phyloP scores from a whole-genome alignment of 768 basidiomycete species.

The Austroboletus festivus region DNA sequence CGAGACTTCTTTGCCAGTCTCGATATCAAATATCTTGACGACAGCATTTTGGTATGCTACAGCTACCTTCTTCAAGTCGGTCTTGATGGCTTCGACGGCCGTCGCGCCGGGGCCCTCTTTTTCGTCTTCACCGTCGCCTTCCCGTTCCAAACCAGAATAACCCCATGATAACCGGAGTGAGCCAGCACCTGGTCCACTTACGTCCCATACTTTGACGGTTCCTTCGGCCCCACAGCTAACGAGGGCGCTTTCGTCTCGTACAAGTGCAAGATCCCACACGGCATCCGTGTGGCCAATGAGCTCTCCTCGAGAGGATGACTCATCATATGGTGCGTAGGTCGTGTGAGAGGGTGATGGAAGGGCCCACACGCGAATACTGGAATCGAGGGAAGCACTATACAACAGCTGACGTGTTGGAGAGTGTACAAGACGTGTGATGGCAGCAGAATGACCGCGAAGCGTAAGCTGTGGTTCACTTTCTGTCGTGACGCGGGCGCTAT shows the following conservation, averaged over 20 bases:
- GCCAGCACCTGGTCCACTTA: constrained; percentile 58
- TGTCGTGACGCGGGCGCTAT: constrained; percentile 65
- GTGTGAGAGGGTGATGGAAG: constrained; percentile 74
- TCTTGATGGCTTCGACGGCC: constrained; percentile 77
- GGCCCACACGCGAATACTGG: constrained; percentile 89
- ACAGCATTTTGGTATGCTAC: constrained; percentile 88
- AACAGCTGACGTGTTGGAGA: constrained; percentile 72
- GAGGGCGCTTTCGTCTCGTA: constrained; percentile 77
- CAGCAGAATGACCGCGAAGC: constrained; percentile 87
- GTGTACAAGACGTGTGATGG: constrained; percentile 83
- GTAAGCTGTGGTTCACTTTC: constrained; percentile 94
- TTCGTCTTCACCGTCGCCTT: constrained; percentile 42
- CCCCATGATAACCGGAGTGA: constrained; percentile 77
- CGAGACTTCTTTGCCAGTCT: constrained; percentile 74
- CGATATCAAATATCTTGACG: constrained; percentile 90
- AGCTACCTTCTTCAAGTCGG: constrained; percentile 80
- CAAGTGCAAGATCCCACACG: constrained; percentile 91
- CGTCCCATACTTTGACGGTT: constrained; percentile 90
- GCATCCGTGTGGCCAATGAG: constrained; percentile 93
- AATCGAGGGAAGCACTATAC: constrained; percentile 92
- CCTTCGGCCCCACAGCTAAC: constrained; percentile 93
- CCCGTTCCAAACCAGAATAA: constrained; percentile 61
- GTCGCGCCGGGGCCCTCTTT: constrained; percentile 64
- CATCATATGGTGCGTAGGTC: constrained; percentile 90
- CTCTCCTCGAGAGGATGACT: constrained; percentile 69